A percentile compares a stretch with the other conserved stretches of the same genome.
These are phyloP conservation scores for Urtica urens DNA, from an alignment of 306 rosid genomes.

Conservation along the genomic window DNA sequence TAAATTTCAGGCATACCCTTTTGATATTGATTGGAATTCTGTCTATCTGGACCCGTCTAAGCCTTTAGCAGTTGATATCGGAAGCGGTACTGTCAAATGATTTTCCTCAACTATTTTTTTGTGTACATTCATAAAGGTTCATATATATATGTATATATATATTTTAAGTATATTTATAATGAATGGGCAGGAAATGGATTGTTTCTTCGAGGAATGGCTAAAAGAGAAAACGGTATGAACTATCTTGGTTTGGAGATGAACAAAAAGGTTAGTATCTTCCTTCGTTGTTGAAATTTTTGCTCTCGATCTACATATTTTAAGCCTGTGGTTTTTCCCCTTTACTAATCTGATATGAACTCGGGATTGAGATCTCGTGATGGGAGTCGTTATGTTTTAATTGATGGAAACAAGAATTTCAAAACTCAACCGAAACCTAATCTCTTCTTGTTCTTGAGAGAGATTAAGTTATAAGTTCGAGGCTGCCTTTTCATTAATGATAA, in stretches of 20 bases:
- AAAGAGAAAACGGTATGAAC: constrained; percentile 55
- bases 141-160: not conserved
- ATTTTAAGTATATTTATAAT: not conserved
- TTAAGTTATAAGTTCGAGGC: no score
- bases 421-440: no score
- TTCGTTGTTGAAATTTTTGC: not conserved
- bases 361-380: no score
- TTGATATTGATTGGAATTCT: constrained; percentile 57
- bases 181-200: constrained; percentile 70
- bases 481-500: no score
- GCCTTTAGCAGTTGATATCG: constrained; percentile 81
- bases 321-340: not conserved
- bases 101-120: not conserved
- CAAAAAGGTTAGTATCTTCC: constrained; percentile 45
- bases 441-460: no score
- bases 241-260: constrained; percentile 89
- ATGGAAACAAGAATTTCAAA: no score
- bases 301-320: not conserved
- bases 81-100: constrained; percentile 82
- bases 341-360: no score
- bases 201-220: constrained; percentile 79
- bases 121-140: not conserved
- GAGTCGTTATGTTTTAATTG: no score
- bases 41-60: constrained; percentile 42
- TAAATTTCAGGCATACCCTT: constrained; percentile 90